Evolutionary conservation across 2,329 filamentous ascomycete species (phyloP).

Genomic region (Dothideomycetes sp.): DNA sequence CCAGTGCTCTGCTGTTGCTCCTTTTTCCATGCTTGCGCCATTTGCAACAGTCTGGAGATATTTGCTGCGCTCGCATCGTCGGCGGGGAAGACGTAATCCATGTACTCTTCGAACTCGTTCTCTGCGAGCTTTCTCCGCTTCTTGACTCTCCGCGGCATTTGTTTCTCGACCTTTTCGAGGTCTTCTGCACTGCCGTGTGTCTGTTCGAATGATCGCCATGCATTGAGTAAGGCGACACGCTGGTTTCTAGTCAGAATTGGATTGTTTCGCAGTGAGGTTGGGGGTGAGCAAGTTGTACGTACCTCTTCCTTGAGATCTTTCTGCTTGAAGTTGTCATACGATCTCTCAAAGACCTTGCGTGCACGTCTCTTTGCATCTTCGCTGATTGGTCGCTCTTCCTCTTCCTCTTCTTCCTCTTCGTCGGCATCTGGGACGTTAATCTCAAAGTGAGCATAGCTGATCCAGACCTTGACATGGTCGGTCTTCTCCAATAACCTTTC

Average conservation of each 20-base stretch:
- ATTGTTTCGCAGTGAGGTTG: neutral
- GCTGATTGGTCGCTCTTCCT: slow-evolving; percentile 54
- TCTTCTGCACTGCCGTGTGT: slow-evolving; percentile 69
- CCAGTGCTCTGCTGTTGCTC: slow-evolving; percentile 25
- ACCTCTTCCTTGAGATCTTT: slow-evolving; percentile 82
- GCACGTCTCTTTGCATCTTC: slow-evolving; percentile 76
- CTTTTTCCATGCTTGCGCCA: slow-evolving; percentile 83
- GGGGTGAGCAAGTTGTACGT: slow-evolving; percentile 13
- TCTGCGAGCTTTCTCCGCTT: slow-evolving; percentile 86
- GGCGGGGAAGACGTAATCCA: slow-evolving; percentile 93
- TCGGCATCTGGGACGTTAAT: slow-evolving; percentile 76
- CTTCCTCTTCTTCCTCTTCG: slow-evolving; percentile 44
- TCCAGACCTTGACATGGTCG: slow-evolving; percentile 99
- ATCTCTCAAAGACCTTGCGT: slow-evolving; percentile 72
- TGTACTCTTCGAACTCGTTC: slow-evolving; percentile 89
- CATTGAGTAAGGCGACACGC: slow-evolving; percentile 80
- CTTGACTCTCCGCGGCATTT: slow-evolving; percentile 91
- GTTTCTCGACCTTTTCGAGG: slow-evolving; percentile 71
- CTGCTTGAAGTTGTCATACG: slow-evolving; percentile 77
- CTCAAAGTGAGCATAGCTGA: slow-evolving; percentile 96
- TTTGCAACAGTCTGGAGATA: slow-evolving; percentile 70
- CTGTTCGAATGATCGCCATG: slow-evolving; percentile 85
- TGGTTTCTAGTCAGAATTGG: slow-evolving; percentile 26
- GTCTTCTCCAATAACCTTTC: slow-evolving; percentile 88
- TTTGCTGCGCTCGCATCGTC: slow-evolving; percentile 82